phyloP scores from a whole-genome alignment of 768 basidiomycete genomes.

The Mycena chlorophos region DNA sequence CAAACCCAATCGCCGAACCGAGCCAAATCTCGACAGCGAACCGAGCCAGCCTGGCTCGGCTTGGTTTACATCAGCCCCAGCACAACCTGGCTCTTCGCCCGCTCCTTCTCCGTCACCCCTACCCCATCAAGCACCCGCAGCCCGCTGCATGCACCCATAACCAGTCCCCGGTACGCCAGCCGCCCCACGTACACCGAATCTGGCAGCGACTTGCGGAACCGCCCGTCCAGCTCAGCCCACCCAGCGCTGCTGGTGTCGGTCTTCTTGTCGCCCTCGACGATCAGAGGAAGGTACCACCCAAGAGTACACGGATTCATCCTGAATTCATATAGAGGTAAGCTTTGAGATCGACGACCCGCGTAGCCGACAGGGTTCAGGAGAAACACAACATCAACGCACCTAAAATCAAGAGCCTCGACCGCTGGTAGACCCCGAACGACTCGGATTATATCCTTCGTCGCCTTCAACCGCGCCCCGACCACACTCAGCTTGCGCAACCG shows the following conservation, averaged over 20 bases:
- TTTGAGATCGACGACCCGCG: neutral
- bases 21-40: slow-evolving; percentile 4
- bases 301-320: slow-evolving; percentile 97
- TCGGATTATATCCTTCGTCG: slow-evolving; percentile 68
- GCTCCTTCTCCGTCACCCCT: slow-evolving; percentile 78
- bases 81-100: slow-evolving; percentile 74
- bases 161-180: slow-evolving; percentile 83
- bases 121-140: slow-evolving; percentile 86
- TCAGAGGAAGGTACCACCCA: slow-evolving; percentile 90
- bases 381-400: slow-evolving; percentile 49
- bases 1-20: slow-evolving; percentile 3
- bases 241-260: slow-evolving; percentile 27
- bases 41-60: slow-evolving; percentile 16
- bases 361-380: neutral
- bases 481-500: slow-evolving; percentile 82
- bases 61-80: slow-evolving; percentile 54
- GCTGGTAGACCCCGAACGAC: slow-evolving; percentile 71
- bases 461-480: slow-evolving; percentile 77
- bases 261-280: slow-evolving; percentile 48
- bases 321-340: neutral
- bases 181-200: slow-evolving; percentile 86
- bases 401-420: slow-evolving; percentile 87
- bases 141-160: slow-evolving; percentile 72
- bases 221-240: slow-evolving; percentile 80
- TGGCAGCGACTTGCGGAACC: slow-evolving; percentile 88